These are phyloP conservation scores for Xerocomellus amylosporus DNA, from an alignment of 768 basidiomycete genomes.

Conservation along the genomic window DNA sequence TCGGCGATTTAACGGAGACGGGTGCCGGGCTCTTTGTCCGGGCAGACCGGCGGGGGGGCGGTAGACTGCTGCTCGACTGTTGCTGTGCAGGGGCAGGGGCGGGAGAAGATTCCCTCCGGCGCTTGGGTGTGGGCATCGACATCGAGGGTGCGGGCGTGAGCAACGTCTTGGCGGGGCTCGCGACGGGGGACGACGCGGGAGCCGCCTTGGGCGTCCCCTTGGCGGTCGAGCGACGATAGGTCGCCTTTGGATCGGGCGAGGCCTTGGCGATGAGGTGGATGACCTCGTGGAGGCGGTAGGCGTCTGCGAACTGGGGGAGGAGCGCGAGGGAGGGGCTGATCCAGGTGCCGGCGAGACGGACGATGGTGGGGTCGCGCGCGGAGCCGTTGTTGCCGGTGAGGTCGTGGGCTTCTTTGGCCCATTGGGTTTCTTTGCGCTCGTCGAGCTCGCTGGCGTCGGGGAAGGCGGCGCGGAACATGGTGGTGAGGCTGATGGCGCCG, in stretches of 20 bases:
- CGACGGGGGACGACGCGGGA: conserved; percentile 28
- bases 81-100: conserved; percentile 21
- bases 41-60: conserved; percentile 43
- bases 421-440: conserved; percentile 76
- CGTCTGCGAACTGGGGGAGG: conserved; percentile 52
- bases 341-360: conserved; percentile 90
- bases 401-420: conserved; percentile 81
- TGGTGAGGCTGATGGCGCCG: conserved; percentile 86
- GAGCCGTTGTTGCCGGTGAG: conserved; percentile 75
- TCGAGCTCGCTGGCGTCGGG: conserved; percentile 73
- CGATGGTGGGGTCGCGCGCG: conserved; percentile 51
- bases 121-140: conserved; percentile 52
- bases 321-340: conserved; percentile 63
- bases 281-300: conserved; percentile 61
- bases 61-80: conserved; percentile 28
- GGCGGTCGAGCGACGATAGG: conserved; percentile 69
- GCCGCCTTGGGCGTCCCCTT: conserved; percentile 31
- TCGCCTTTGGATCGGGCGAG: conserved; percentile 69
- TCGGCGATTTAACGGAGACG: conserved; percentile 37
- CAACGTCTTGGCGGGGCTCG: conserved; percentile 22
- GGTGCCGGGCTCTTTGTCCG: conserved; percentile 42
- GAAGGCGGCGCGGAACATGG: conserved; percentile 96
- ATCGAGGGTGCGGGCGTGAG: conserved; percentile 37
- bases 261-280: conserved; percentile 68
- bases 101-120: conserved; percentile 61